phyloP scores from a whole-genome alignment of 2,329 filamentous ascomycete genomes.

The Sodiomyces alkalinus region DNA sequence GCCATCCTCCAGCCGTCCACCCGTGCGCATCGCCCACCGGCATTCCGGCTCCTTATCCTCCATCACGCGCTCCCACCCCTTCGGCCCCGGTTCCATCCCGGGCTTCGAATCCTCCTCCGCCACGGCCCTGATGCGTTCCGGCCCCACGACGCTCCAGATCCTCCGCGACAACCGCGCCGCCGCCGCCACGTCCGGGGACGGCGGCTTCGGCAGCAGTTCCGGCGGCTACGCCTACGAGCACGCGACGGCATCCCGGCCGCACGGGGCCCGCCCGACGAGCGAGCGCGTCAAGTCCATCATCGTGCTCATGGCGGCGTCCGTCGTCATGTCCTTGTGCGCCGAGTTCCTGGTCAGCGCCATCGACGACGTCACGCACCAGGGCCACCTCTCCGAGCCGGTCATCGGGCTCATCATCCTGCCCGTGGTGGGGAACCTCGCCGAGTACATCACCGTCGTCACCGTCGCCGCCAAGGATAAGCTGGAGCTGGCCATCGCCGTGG shows the following conservation, averaged over 20 bases:
- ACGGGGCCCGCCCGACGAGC: background rate
- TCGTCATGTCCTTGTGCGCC: slow-evolving; percentile 41
- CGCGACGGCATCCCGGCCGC: too few relatives aligned
- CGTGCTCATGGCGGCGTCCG: slow-evolving; percentile 36
- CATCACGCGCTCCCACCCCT: too few relatives aligned
- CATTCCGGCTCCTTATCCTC: too few relatives aligned
- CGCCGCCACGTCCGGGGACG: background rate
- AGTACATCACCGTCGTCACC: slow-evolving; percentile 46
- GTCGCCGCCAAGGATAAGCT: slow-evolving; percentile 46
- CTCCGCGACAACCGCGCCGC: slow-evolving; percentile 6
- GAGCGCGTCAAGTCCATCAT: slow-evolving; percentile 24
- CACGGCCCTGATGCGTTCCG: slow-evolving; percentile 8
- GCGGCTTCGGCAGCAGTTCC: background rate
- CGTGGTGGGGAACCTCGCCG: slow-evolving; percentile 46
- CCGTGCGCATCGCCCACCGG: too few relatives aligned
- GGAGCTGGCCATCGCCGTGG: slow-evolving; percentile 45
- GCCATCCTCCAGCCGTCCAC: too few relatives aligned
- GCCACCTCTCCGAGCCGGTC: slow-evolving; percentile 37
- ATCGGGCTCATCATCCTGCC: slow-evolving; percentile 48
- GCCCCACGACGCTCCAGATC: slow-evolving; percentile 8
- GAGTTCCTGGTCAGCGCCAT: slow-evolving; percentile 47
- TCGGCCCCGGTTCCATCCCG: too few relatives aligned
- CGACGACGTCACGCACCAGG: slow-evolving; percentile 33
- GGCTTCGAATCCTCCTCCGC: too few relatives aligned
- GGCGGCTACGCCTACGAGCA: too few relatives aligned